Conservation (phyloP, 2,329 filamentous ascomycete genomes). For the Ophiocordyceps polyrhachis-furcata region DNA sequence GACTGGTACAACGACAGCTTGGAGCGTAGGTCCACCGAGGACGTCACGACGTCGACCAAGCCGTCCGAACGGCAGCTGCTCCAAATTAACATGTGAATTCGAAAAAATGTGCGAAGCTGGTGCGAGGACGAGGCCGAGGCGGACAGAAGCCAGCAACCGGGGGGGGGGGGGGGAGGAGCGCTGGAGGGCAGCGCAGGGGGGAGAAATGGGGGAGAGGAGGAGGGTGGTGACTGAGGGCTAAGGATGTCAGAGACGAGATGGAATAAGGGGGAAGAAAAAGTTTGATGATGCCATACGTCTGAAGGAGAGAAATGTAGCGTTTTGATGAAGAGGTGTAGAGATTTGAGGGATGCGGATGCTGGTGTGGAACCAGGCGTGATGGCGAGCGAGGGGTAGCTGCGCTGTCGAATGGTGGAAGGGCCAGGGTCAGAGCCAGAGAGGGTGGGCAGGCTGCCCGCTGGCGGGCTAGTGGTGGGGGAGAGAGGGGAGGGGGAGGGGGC, state of each 20-base stretch:
- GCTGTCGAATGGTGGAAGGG: not conserved
- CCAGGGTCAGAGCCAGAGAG: not conserved
- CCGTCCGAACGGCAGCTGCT: conserved; percentile 32
- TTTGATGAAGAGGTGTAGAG: conserved; percentile 8
- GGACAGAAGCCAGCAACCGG: not conserved
- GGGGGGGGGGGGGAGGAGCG: not conserved
- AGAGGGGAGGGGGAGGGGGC: no score
- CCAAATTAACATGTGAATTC: conserved; percentile 38
- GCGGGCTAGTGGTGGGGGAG: not conserved
- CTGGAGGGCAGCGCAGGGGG: not conserved
- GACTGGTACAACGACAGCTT: conserved; percentile 19
- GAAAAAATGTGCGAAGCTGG: conserved; percentile 6
- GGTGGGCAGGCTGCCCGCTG: not conserved
- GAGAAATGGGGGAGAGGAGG: not conserved
- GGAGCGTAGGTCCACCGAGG: conserved; percentile 25
- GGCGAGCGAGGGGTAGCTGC: conserved; percentile 2
- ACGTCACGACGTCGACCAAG: conserved; percentile 32
- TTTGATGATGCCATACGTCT: not conserved
- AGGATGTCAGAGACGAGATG: not conserved
- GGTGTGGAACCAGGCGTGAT: conserved; percentile 15
- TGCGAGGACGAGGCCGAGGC: not conserved
- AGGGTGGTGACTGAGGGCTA: no score
- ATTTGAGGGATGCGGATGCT: conserved; percentile 15
- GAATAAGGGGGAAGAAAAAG: not conserved
- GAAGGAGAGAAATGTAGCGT: conserved; percentile 3